A percentile compares a stretch with the other conserved stretches of the same genome.
phyloP scores from a whole-genome alignment of 2,329 filamentous ascomycete species.

The Chaetothyriales sp. region DNA sequence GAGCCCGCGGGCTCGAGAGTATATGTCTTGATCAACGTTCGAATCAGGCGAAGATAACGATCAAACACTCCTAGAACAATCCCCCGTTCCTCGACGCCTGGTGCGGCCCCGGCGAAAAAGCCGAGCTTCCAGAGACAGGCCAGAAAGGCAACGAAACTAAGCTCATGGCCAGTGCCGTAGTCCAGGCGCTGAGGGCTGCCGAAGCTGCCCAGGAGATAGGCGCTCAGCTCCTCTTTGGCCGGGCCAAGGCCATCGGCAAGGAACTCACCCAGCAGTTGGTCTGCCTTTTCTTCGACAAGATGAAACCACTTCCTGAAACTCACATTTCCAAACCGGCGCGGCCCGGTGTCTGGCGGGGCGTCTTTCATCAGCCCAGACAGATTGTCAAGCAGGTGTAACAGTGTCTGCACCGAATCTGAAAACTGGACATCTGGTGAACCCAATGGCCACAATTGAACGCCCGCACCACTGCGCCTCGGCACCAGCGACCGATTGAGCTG shows the following conservation, averaged over 20 bases:
- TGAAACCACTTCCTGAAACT: slow-evolving; percentile 76
- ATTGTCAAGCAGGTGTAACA: slow-evolving; percentile 51
- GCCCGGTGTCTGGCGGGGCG: slow-evolving; percentile 70
- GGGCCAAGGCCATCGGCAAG: slow-evolving; percentile 36
- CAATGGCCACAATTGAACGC: slow-evolving; percentile 37
- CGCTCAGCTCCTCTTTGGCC: slow-evolving; percentile 49
- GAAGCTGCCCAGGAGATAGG: slow-evolving; percentile 73
- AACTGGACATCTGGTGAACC: slow-evolving; percentile 29
- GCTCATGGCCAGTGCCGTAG: slow-evolving; percentile 90
- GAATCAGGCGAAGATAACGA: slow-evolving; percentile 68
- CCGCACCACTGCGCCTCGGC: slow-evolving; percentile 39
- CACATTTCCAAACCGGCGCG: slow-evolving; percentile 78
- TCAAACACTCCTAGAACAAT: slow-evolving; percentile 74
- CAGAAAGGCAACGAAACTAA: slow-evolving; percentile 86
- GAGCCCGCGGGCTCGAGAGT: slow-evolving; percentile 90
- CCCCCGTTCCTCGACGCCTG: slow-evolving; percentile 51
- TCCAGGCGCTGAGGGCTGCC: slow-evolving; percentile 80
- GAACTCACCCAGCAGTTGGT: slow-evolving; percentile 41
- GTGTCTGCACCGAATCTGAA: slow-evolving; percentile 44
- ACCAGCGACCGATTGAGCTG: slow-evolving; percentile 83
- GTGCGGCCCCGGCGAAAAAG: slow-evolving; percentile 42
- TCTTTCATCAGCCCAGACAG: slow-evolving; percentile 56
- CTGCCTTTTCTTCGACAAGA: slow-evolving; percentile 46
- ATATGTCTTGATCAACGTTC: slow-evolving; percentile 74
- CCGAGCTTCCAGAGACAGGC: slow-evolving; percentile 82